Evolutionary conservation across 345 rosid genomes (phyloP).

Genomic region (Hevea brasiliensis): DNA sequence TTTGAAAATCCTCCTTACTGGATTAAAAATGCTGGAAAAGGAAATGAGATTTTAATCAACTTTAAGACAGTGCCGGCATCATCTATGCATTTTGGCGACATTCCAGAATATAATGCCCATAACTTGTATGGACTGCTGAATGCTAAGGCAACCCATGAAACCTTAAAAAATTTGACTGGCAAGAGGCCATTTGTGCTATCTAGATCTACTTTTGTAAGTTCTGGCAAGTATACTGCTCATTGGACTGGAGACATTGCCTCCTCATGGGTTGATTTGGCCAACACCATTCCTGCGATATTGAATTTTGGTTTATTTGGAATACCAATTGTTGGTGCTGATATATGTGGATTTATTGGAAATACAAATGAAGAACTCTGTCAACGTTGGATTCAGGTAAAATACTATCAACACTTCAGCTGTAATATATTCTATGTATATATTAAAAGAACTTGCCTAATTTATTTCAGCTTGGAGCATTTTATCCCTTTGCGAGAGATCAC

Average conservation of each 20-base stretch:
- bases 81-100: constrained; percentile 47
- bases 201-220: constrained; percentile 68
- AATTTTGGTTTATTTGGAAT: constrained; percentile 71
- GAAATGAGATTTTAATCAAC: constrained; percentile 28
- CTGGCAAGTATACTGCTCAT: constrained; percentile 71
- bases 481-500: constrained; percentile 79
- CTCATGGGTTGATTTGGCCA: constrained; percentile 58
- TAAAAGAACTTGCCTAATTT: too few relatives aligned
- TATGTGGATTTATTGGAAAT: constrained; percentile 55
- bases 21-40: constrained; percentile 54
- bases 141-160: constrained; percentile 55
- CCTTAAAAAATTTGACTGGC: constrained; percentile 39
- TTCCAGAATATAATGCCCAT: constrained; percentile 63
- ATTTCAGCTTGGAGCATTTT: constrained; percentile 78
- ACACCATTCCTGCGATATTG: constrained; percentile 53
- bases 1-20: constrained; percentile 69
- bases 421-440: too few relatives aligned
- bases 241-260: constrained; percentile 82
- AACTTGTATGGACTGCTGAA: constrained; percentile 65
- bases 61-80: constrained; percentile 50
- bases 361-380: constrained; percentile 69
- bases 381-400: constrained; percentile 67
- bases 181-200: constrained; percentile 68
- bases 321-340: constrained; percentile 83
- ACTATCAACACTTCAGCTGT: too few relatives aligned